phyloP scores from a whole-genome alignment of 2,329 filamentous ascomycete genomes.

The Diaporthe sp. region DNA sequence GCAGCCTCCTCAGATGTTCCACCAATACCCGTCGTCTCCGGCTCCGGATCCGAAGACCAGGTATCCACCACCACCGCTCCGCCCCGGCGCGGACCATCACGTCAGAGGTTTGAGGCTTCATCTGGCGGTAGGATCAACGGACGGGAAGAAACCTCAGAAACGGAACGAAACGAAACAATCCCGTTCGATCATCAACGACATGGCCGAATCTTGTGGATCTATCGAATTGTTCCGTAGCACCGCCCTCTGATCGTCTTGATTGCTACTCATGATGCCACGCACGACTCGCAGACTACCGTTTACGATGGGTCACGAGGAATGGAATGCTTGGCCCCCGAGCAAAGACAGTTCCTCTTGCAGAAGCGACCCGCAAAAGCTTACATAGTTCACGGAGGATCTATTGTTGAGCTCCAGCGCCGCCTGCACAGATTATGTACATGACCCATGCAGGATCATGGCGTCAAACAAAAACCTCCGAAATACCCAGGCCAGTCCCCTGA shows the following conservation, averaged over 20 bases:
- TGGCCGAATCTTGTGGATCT: neutral
- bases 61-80: neutral
- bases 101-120: conserved; percentile 6
- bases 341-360: neutral
- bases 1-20: conserved; percentile 21
- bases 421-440: neutral
- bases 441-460: conserved; percentile 13
- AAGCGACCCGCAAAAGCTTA: conserved; percentile 16
- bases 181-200: neutral
- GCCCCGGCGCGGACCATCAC: neutral
- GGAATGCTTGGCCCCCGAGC: neutral
- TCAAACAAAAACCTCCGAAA: conserved; percentile 25
- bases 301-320: neutral
- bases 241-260: neutral
- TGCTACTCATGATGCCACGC: neutral
- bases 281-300: conserved; percentile 8
- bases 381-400: conserved; percentile 2
- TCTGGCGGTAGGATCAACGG: conserved; percentile 4
- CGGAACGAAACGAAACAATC: conserved; percentile 20
- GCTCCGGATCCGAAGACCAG: conserved; percentile 1
- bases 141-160: neutral
- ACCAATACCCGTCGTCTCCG: neutral
- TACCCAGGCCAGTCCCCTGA: conserved; percentile 21
- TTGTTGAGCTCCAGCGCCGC: conserved; percentile 2
- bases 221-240: neutral